These are phyloP conservation scores for Arachnomyces sp. DNA, from an alignment of 2,329 filamentous ascomycete genomes.

Conservation along the genomic window DNA sequence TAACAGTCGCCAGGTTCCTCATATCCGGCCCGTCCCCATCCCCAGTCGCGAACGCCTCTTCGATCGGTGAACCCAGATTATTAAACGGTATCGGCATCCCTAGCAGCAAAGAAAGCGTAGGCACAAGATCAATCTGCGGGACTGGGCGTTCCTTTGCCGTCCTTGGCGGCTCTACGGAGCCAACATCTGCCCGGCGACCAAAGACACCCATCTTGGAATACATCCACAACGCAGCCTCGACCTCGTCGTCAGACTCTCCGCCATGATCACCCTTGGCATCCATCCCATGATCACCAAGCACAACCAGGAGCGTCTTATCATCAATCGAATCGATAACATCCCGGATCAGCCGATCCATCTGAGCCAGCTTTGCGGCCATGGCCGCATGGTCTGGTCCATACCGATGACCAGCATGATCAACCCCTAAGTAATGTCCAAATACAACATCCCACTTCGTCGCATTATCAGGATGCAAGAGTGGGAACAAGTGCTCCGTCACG, in stretches of 20 bases:
- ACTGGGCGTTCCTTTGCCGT: slow-evolving; percentile 69
- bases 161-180: slow-evolving; percentile 48
- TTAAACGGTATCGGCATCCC: slow-evolving; percentile 94
- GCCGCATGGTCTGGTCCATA: slow-evolving; percentile 90
- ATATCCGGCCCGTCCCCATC: slow-evolving; percentile 56
- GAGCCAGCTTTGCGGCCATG: slow-evolving; percentile 81
- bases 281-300: slow-evolving; percentile 99
- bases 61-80: slow-evolving; percentile 85
- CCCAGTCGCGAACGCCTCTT: slow-evolving; percentile 77
- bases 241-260: slow-evolving; percentile 94
- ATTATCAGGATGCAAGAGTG: slow-evolving; percentile 61
- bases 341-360: slow-evolving; percentile 79
- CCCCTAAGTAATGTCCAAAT: slow-evolving; percentile 86
- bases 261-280: slow-evolving; percentile 94
- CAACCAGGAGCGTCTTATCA: slow-evolving; percentile 77
- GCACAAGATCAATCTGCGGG: slow-evolving; percentile 87
- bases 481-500: slow-evolving; percentile 76
- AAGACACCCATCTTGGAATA: slow-evolving; percentile 85
- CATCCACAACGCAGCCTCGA: slow-evolving; percentile 96
- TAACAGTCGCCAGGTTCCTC: slow-evolving; percentile 69
- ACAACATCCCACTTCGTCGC: slow-evolving; percentile 81
- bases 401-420: slow-evolving; percentile 93
- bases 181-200: slow-evolving; percentile 59
- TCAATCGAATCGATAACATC: slow-evolving; percentile 66
- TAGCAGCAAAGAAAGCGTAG: slow-evolving; percentile 78